Evolutionary conservation across 2,329 filamentous ascomycete genomes (phyloP).

Genomic region (Gyromitra esculenta): DNA sequence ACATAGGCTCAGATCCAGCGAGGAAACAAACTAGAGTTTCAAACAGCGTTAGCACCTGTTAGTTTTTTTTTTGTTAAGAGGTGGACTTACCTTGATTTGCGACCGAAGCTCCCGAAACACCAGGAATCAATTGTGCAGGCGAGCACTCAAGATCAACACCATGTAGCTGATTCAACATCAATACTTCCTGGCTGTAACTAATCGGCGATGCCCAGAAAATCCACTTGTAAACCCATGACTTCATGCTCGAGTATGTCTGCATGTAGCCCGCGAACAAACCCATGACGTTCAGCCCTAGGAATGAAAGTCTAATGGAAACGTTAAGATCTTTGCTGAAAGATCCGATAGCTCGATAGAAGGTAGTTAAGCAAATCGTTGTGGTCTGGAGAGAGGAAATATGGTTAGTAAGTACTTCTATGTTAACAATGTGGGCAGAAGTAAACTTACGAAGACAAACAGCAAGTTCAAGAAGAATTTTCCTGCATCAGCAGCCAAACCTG

Average conservation of each 20-base stretch:
- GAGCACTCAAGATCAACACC: slow-evolving; percentile 69
- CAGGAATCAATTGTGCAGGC: slow-evolving; percentile 69
- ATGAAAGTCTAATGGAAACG: slow-evolving; percentile 72
- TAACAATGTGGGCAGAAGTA: background rate
- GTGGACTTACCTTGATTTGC: slow-evolving; percentile 54
- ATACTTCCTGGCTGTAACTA: slow-evolving; percentile 72
- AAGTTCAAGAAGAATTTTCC: slow-evolving; percentile 74
- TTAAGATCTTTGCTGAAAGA: slow-evolving; percentile 72
- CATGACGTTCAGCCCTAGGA: slow-evolving; percentile 70
- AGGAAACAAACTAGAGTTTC: slow-evolving; percentile 71
- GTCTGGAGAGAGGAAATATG: slow-evolving; percentile 60
- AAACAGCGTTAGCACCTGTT: slow-evolving; percentile 61
- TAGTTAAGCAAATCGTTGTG: slow-evolving; percentile 71
- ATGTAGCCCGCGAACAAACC: slow-evolving; percentile 74
- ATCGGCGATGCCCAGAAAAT: slow-evolving; percentile 67
- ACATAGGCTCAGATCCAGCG: slow-evolving; percentile 67
- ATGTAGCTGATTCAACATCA: slow-evolving; percentile 73
- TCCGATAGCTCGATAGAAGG: slow-evolving; percentile 74
- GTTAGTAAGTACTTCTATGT: slow-evolving; percentile 24
- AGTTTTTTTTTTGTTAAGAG: background rate
- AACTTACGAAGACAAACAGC: slow-evolving; percentile 66
- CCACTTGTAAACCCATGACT: slow-evolving; percentile 66
- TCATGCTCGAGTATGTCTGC: slow-evolving; percentile 70
- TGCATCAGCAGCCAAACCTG: slow-evolving; percentile 67
- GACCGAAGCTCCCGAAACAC: slow-evolving; percentile 64